Conservation (phyloP, 2,329 filamentous ascomycete genomes). For the Fusarium avenaceum region DNA sequence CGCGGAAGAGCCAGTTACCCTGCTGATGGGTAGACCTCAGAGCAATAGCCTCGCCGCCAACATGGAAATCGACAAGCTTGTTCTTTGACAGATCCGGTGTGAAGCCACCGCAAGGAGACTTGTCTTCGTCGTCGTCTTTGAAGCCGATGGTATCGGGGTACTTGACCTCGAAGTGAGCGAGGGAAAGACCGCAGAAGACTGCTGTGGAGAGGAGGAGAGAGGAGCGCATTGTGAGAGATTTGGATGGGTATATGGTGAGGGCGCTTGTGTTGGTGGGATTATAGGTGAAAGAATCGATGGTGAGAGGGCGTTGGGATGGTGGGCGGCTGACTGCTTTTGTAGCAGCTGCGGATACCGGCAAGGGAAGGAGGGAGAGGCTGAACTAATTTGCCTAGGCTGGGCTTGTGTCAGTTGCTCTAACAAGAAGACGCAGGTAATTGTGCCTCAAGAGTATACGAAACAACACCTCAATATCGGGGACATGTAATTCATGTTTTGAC, state of each 20-base stretch:
- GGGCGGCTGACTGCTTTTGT: conserved; percentile 43
- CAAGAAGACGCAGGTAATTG: not conserved
- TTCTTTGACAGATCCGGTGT: conserved; percentile 60
- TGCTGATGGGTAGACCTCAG: conserved; percentile 64
- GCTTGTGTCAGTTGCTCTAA: conserved; percentile 11
- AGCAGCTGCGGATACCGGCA: conserved; percentile 38
- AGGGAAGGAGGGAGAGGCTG: conserved; percentile 19
- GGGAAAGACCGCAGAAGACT: conserved; percentile 57
- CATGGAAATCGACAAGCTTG: conserved; percentile 69
- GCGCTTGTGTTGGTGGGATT: not conserved
- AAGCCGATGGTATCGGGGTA: conserved; percentile 63
- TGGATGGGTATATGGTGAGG: not conserved
- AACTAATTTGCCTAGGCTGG: conserved; percentile 7
- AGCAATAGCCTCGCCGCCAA: conserved; percentile 67
- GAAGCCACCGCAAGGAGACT: conserved; percentile 68
- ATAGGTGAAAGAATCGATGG: not conserved
- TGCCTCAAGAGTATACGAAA: not conserved
- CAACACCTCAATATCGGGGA: too few species aligned
- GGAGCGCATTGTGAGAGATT: conserved; percentile 53
- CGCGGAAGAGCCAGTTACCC: conserved; percentile 70
- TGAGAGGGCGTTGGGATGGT: conserved; percentile 2
- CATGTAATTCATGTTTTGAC: too few species aligned
- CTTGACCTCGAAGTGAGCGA: conserved; percentile 68
- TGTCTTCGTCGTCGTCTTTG: conserved; percentile 60
- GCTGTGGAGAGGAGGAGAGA: conserved; percentile 54